Evolutionary conservation across 345 rosid genomes (phyloP), one percentile per base, ranked within the genome.

Genomic region (Kernera saxatilis): DNA sequence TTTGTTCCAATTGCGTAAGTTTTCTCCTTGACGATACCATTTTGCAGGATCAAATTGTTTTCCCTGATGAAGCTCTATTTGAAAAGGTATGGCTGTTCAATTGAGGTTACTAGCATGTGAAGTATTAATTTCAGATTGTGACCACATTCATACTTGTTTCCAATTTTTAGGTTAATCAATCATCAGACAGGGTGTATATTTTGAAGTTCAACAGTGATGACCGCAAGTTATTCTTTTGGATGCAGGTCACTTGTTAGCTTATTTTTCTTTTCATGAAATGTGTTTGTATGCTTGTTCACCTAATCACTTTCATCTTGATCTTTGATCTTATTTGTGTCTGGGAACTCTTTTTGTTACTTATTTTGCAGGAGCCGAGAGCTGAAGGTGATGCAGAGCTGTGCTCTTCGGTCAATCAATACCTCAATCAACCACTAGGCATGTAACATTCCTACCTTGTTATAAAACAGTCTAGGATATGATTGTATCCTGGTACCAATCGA

Each of bases 21-120:
- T 41, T 76, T 77, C 75, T 74, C 85, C 96, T 91, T 93, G 77
- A 93, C 82, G 6, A 48, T 44, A 66, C 39, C 52, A 23, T 56
- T 77, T 77, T 29, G 56, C 67, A 93, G 99, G 96, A 93, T 83
- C 99, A 87, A 56, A 91, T 93, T 68, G 79, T 94, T 67, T 91
- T 94, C 71, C 97, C 97, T 5, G 89, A 88, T 55, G 99, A 94
- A 80, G 99, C 96, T 39, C 81, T 82, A 53, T 94, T 94, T 82
- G 99, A 94, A 80, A 94, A 91, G 96, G 97, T 93, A 83, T 48
- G 32, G 36, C 17, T 8, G 17, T 55, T 65, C 0, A 33, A 6
- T 52, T 58, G 48, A 64, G 49, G 21, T 32, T 64, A 14, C 56
- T 22, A 41, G 29, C 71, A 25, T 66, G 46, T 48, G 37, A 32